phyloP scores from a whole-genome alignment of 1,139 yeast genomes.

The Zhuliangozyma parablackwelliae region DNA sequence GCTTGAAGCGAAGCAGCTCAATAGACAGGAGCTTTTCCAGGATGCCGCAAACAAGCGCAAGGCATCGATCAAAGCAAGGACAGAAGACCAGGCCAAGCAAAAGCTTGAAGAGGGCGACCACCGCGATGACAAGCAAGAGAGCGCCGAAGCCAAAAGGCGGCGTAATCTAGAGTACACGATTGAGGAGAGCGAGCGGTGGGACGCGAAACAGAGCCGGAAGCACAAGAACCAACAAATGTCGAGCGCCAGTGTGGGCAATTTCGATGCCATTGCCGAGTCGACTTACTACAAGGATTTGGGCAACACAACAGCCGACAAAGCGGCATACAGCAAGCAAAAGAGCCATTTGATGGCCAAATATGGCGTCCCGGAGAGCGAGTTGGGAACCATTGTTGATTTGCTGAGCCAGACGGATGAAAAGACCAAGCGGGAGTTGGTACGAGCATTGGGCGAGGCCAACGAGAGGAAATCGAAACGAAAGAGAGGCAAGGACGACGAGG shows the following conservation, averaged over 20 bases:
- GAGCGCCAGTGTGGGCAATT: constrained; percentile 27
- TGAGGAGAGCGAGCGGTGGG: constrained; percentile 69
- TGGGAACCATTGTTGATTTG: constrained; percentile 5
- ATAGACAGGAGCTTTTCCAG: constrained; percentile 16
- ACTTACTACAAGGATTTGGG: constrained; percentile 48
- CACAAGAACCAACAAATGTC: constrained; percentile 4
- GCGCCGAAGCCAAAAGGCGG: neutral
- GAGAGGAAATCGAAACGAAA: constrained; percentile 26
- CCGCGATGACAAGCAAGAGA: neutral
- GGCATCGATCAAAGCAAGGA: constrained; percentile 3
- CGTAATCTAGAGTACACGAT: constrained; percentile 43
- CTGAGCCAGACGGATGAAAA: constrained; percentile 16
- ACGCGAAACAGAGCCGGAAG: constrained; percentile 25
- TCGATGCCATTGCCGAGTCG: constrained; percentile 49
- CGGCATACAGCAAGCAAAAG: constrained; percentile 28
- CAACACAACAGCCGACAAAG: constrained; percentile 36
- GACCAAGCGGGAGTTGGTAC: constrained; percentile 25
- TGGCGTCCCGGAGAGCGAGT: constrained; percentile 1
- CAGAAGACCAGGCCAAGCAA: constrained; percentile 1
- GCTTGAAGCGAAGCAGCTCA: constrained; percentile 15
- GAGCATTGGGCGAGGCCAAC: constrained; percentile 33
- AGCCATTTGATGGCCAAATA: constrained; percentile 5
- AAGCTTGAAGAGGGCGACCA: constrained; percentile 3
- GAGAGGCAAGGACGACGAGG: constrained; percentile 24
- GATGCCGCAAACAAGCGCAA: constrained; percentile 6